A percentile compares a stretch with the other conserved stretches of the same genome.
These are phyloP conservation scores for Ambispora gerdemannii DNA, from an alignment of 192 early-diverging fungal species.

Conservation along the genomic window DNA sequence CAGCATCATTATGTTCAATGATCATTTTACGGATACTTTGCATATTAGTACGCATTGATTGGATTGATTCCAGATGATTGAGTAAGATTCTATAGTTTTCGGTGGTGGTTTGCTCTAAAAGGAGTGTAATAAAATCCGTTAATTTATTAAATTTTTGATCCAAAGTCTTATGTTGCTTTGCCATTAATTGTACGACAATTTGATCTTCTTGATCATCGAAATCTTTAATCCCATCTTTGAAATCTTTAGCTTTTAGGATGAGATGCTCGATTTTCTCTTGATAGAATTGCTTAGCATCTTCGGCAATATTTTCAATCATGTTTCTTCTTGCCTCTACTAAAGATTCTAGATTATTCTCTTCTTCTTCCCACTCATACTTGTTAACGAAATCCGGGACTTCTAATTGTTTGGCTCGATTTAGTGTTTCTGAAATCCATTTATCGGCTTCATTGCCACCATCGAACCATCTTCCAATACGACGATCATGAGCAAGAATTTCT, in stretches of 20 bases:
- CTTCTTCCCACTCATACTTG: slow-evolving; percentile 24
- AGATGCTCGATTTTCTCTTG: slow-evolving; percentile 16
- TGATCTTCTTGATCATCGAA: slow-evolving; percentile 22
- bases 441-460: slow-evolving; percentile 26
- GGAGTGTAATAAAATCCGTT: slow-evolving; percentile 6
- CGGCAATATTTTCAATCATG: not conserved
- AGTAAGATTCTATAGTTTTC: slow-evolving; percentile 10
- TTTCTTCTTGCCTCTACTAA: slow-evolving; percentile 9
- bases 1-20: slow-evolving; percentile 28
- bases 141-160: slow-evolving; percentile 19
- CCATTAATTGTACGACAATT: slow-evolving; percentile 18
- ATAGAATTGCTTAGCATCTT: not conserved
- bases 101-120: slow-evolving; percentile 27
- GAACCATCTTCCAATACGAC: slow-evolving; percentile 27
- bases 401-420: slow-evolving; percentile 20
- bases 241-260: slow-evolving; percentile 18
- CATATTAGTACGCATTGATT: slow-evolving; percentile 22
- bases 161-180: slow-evolving; percentile 22
- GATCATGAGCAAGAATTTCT: slow-evolving; percentile 12
- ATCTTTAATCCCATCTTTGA: slow-evolving; percentile 15
- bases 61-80: not conserved
- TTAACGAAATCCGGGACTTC: slow-evolving; percentile 29
- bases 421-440: slow-evolving; percentile 8
- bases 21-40: slow-evolving; percentile 8
- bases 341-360: slow-evolving; percentile 12